A percentile compares a stretch with the other conserved stretches of the same genome.
These are phyloP conservation scores for Pneumocystis murina DNA, from an alignment of 1,139 yeast genomes.

Conservation along the genomic window DNA sequence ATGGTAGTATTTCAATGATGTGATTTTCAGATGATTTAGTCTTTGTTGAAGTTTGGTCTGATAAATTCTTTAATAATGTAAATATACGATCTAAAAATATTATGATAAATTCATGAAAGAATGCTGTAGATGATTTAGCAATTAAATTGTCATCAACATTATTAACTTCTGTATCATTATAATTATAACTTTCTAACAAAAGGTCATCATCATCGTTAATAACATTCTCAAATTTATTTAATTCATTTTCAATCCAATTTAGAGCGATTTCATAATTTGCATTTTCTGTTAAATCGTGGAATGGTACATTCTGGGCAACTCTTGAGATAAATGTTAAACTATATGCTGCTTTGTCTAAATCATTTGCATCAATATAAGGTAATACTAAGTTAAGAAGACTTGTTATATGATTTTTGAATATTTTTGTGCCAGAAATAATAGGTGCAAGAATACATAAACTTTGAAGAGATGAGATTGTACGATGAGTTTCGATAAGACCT, in stretches of 20 bases:
- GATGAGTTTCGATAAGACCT: slow-evolving; percentile 63
- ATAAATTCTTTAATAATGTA: slow-evolving; percentile 57
- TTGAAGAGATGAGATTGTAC: slow-evolving; percentile 60
- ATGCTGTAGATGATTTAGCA: slow-evolving; percentile 57
- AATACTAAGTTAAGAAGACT: slow-evolving; percentile 54
- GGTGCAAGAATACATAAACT: slow-evolving; percentile 53
- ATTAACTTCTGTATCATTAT: slow-evolving; percentile 13
- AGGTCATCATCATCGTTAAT: slow-evolving; percentile 7
- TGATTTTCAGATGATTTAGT: slow-evolving; percentile 27
- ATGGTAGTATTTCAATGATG: slow-evolving; percentile 37
- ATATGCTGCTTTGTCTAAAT: slow-evolving; percentile 54
- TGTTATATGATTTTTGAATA: slow-evolving; percentile 64
- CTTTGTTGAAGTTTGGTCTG: slow-evolving; percentile 28
- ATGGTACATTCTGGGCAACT: slow-evolving; percentile 59
- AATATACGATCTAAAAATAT: slow-evolving; percentile 48
- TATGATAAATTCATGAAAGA: slow-evolving; percentile 48
- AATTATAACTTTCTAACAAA: neutral
- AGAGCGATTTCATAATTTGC: slow-evolving; percentile 47
- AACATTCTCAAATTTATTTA: slow-evolving; percentile 22
- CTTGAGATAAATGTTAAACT: slow-evolving; percentile 60
- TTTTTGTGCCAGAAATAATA: slow-evolving; percentile 48
- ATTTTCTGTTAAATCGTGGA: slow-evolving; percentile 28
- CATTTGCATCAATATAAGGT: slow-evolving; percentile 83
- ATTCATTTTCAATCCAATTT: slow-evolving; percentile 47
- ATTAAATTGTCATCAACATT: slow-evolving; percentile 37